Percentiles rank a stretch among this genome's conserved stretches.
phyloP scores from a whole-genome alignment of 352 stramenopile species.

The Pythium myriotylum region DNA sequence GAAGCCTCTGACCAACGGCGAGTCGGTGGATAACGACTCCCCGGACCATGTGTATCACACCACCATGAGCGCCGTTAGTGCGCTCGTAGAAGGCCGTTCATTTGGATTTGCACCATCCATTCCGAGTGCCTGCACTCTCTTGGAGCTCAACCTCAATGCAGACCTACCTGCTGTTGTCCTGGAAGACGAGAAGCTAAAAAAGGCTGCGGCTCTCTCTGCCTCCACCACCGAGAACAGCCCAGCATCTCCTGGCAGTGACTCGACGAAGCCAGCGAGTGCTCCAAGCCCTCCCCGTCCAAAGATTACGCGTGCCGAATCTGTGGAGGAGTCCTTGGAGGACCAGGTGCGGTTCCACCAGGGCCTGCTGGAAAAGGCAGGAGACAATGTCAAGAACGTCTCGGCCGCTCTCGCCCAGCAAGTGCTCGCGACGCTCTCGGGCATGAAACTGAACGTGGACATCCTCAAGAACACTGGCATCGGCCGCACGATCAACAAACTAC shows the following conservation, averaged over 20 bases:
- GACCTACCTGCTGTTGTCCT: slow-evolving; percentile 35
- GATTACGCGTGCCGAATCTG: background rate
- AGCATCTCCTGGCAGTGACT: background rate
- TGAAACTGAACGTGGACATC: slow-evolving; percentile 82
- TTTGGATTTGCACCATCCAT: slow-evolving; percentile 71
- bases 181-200: slow-evolving; percentile 29
- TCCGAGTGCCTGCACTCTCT: slow-evolving; percentile 43
- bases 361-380: slow-evolving; percentile 70
- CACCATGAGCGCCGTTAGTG: slow-evolving; percentile 53
- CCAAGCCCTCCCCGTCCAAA: background rate
- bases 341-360: slow-evolving; percentile 72
- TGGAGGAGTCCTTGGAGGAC: slow-evolving; percentile 59
- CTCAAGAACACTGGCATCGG: slow-evolving; percentile 82
- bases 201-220: background rate
- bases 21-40: slow-evolving; percentile 21
- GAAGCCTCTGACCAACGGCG: slow-evolving; percentile 19
- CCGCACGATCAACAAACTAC: slow-evolving; percentile 86
- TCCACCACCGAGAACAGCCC: background rate
- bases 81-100: slow-evolving; percentile 45
- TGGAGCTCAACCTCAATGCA: slow-evolving; percentile 68
- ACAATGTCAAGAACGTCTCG: slow-evolving; percentile 74
- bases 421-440: slow-evolving; percentile 59
- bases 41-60: slow-evolving; percentile 43
- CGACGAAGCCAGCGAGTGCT: slow-evolving; percentile 4
- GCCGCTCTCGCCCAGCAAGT: slow-evolving; percentile 70